Base-by-base conservation (phyloP, 768 basidiomycete genomes). In the Termitomyces sp. region DNA sequence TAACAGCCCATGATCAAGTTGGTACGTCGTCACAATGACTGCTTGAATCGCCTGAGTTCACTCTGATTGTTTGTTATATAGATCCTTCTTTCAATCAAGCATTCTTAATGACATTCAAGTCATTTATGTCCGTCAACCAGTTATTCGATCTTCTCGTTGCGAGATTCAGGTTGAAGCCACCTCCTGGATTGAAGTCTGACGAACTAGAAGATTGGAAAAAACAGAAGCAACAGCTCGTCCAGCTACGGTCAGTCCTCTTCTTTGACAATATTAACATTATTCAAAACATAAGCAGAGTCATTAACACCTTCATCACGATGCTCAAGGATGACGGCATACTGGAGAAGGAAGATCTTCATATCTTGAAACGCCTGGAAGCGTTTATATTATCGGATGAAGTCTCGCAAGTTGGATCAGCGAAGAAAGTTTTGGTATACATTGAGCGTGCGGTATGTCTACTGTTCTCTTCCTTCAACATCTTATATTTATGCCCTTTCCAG, bases 91-190 rank as follows among this genome's bases (percentile, higher is more conserved):
- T 89, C 74, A 90, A 82, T 70, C 87, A 88, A 68, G 88, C 95
- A 1, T 98, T 98, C 81, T 74, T 98, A 62, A 88, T 97, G 84
- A 97, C 96, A 1, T 97, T 93, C 79, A 93, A 95, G 67, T 95
- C 93, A 1, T 98, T 98, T 72, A 92, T 92, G 16, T 87, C 86
- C 7, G 76, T 91, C 42, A 83, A 91, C 55, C 87, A 93, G 47
- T 75, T 98, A 10, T 87, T 96, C 56, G 86, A 93, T 58, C 78
- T 89, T 14, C 85, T 98, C 22, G 81, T 90, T 7, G 79, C 82
- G 46, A 86, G 96, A 20, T 98, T 94, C 74, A 79, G 80, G 64
- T 87, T 95, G 32, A 78, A 83, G 51, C 80, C 91, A 22, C 96
- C 95, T 0, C 78, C 81, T 7, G 85, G 81, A 8, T 67, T 98